Base-by-base conservation (phyloP, 2,329 filamentous ascomycete species). In the Trichoderma atroviride region DNA sequence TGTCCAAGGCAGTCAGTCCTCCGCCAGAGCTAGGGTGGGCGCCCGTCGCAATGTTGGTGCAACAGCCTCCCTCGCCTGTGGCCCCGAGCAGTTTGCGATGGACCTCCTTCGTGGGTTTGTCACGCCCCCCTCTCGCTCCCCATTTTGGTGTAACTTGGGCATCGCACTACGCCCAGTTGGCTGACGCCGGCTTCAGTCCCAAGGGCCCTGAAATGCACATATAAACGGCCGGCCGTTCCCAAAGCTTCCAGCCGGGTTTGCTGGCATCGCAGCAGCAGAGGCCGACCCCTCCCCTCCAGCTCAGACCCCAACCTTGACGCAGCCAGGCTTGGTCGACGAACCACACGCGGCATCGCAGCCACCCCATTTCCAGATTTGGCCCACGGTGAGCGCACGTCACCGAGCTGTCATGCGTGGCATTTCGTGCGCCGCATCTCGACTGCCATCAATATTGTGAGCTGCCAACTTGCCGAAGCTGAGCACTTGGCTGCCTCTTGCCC, bases 141-240 rank as follows among this genome's bases (percentile, higher is more conserved):
- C 55, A 57, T 43, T 63, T 71, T 71, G 69, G 71, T 68, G 65
- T 52, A 43, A 61, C 65, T 68, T 55, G 65, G 55, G 55, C 33
- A 31, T 50, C 59, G 47, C 53, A 59, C 53, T 40, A 47, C 37
- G 53, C 55, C 57, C 62, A 61, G 62, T 50, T 57, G 56, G 56
- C 61, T 37, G 53, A 59, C 47, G 43, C 64, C 66, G 59, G 59
- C 53, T 22, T 64, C 35, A 65, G 35, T 69, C 16, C 56, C 33
- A 55, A 47, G 63, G 70, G 58, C 68, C 71, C 73, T 72, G 72
- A 73, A 69, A 78, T 78, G 77, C 78, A 81, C 82, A 84, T 84
- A 84, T 84, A 84, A 84, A 84, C 82, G 81, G 74, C 75, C 76
- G 77, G 74, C 33, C 76, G 78, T 80, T 83, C 81, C 81, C 81